Evolutionary conservation across 768 basidiomycete genomes (phyloP).

Genomic region (Lactarius akahatsu): DNA sequence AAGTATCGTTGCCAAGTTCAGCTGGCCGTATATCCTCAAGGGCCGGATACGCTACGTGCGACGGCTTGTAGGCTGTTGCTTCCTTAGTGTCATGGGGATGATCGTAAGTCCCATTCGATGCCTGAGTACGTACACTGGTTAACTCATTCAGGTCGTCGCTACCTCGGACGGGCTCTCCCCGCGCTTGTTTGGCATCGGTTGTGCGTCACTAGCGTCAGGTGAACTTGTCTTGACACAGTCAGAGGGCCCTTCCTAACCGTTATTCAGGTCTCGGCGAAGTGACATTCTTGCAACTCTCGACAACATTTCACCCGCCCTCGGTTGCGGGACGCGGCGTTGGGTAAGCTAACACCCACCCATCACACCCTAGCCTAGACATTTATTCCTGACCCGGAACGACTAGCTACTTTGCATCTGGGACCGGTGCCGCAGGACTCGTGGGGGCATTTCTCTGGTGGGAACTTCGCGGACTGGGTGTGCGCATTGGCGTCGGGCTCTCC

Average conservation of each 20-base stretch:
- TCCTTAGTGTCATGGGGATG: constrained; percentile 81
- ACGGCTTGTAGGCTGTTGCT: constrained; percentile 72
- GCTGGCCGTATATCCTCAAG: constrained; percentile 88
- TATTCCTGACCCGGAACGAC: neutral
- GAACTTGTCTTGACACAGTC: constrained; percentile 1
- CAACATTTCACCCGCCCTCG: constrained; percentile 68
- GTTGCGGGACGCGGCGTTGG: constrained; percentile 79
- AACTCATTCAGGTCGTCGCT: constrained; percentile 27
- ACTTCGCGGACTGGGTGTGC: constrained; percentile 80
- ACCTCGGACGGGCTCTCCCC: constrained; percentile 20
- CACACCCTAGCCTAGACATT: neutral
- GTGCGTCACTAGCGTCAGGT: constrained; percentile 23
- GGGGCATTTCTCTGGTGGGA: constrained; percentile 97
- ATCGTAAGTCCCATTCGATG: constrained; percentile 52
- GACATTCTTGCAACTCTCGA: constrained; percentile 92
- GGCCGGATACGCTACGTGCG: constrained; percentile 80
- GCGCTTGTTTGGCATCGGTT: constrained; percentile 28
- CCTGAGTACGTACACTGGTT: too few species aligned
- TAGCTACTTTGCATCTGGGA: constrained; percentile 91
- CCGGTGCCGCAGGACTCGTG: constrained; percentile 89
- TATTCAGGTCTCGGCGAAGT: constrained; percentile 82
- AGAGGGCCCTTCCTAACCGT: constrained; percentile 11
- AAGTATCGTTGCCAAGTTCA: constrained; percentile 80
- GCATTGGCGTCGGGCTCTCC: constrained; percentile 77
- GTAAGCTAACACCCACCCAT: constrained; percentile 38